Evolutionary conservation across 345 rosid species (phyloP), one percentile per base, ranked within the genome.

Genomic region (Brassica cretica): DNA sequence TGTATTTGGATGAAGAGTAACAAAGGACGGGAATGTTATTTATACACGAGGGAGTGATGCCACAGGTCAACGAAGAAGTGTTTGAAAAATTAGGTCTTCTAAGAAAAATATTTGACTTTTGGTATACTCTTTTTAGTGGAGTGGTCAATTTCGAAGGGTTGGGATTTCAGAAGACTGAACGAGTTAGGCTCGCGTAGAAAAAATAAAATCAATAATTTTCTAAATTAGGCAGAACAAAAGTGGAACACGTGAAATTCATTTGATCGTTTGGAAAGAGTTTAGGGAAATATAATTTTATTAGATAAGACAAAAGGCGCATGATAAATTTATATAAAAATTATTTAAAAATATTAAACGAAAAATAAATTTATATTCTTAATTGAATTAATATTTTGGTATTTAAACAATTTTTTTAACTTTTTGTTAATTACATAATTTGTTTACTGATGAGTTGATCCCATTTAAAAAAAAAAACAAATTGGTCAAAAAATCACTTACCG

Each of bases 171-270:
- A 73, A 37, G 75, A 1, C 27, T 64, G 60, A 65, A 71, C 69
- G 33, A 80, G 80, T 80, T 80, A 80, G 83, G 83, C 76, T 74
- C 14, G 63, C 15, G 68, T 51, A 70, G 68, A 65, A 80, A 73
- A 55, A 55, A 14, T 5, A 39, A 39, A 53, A 0, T 39, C 62
- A 58, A 55, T 41, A 9, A 55, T n/a, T 32, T n/a, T 56, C 35
- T 24, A 65, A 58, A 75, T 80, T 80, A 71, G 83, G 83, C 80
- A 74, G 66, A 70, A 55, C 37, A 14, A 56, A 51, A 33, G 63
- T 68, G 6, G 51, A 69, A 72, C 37, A 65, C 55, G 39, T 29
- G 53, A 66, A 70, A 55, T 37, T 59, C 32, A 10, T 68, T 66
- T 61, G 14, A 24, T n/a, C 32, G 49, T 73, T 41, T 60, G 21